Evolutionary conservation across 768 basidiomycete genomes (phyloP).

Genomic region (Multifurca ochricompacta): DNA sequence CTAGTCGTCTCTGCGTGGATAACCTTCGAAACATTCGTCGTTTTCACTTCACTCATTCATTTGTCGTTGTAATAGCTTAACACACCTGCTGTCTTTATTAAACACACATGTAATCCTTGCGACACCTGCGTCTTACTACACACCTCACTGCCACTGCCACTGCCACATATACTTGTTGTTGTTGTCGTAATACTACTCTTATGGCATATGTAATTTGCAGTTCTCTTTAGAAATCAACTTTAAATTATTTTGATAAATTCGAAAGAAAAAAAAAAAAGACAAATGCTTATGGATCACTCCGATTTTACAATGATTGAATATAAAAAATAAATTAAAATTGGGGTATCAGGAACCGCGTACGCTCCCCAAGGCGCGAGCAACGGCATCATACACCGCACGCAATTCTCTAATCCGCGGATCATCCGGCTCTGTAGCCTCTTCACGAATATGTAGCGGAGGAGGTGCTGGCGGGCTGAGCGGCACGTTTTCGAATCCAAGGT

Average conservation of each 20-base stretch:
- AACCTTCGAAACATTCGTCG: conserved; percentile 1
- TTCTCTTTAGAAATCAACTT: background rate
- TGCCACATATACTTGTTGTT: too few species aligned
- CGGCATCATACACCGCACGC: conserved; percentile 18
- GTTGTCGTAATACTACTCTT: conserved; percentile 1
- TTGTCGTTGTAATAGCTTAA: background rate
- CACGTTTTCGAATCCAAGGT: conserved; percentile 11
- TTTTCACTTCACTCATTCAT: too few species aligned
- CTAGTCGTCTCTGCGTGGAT: background rate
- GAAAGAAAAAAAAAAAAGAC: background rate
- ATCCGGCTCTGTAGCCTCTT: conserved; percentile 4
- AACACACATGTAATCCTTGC: conserved; percentile 7
- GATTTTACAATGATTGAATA: background rate
- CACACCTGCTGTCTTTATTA: conserved; percentile 2
- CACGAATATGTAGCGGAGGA: conserved; percentile 15
- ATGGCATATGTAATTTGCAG: too few species aligned
- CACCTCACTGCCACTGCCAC: background rate
- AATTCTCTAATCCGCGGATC: conserved; percentile 8
- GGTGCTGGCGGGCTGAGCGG: conserved; percentile 18
- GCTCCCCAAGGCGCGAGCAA: conserved; percentile 15
- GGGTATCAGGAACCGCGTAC: background rate
- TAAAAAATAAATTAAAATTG: background rate
- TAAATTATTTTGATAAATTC: background rate
- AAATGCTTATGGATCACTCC: background rate
- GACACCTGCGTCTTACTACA: conserved; percentile 6